Base-by-base conservation (phyloP, 768 basidiomycete genomes). In the Collybia sp. region DNA sequence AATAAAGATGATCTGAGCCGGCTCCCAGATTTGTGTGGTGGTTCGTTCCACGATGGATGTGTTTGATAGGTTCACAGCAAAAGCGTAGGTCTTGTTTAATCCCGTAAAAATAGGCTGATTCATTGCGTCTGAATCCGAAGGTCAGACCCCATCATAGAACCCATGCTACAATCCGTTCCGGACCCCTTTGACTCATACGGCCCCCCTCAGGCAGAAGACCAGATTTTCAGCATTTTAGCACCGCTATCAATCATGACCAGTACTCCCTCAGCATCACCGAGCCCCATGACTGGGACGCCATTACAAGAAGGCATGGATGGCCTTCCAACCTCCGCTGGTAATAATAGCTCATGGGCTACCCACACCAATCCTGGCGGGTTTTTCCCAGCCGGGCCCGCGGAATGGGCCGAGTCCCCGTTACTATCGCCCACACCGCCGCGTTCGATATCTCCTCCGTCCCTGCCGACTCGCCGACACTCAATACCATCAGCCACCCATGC, bases 161-260 rank as follows among this genome's bases (percentile, higher is more conserved):
- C 87, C 1, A 87, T 97, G 82, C 71, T 97, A 2, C 85, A 91
- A 63, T 79, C 86, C 6, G 77, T 94, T 40, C 93, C 93, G 15
- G 93, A 96, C 61, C 90, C 93, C 30, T 95, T 95, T 52, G 93
- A 95, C 53, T 79, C 90, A 0, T 95, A 95, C 57, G 91, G 90
- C 3, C 88, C 88, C 16, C 85, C 87, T 2, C 88, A 86, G 55
- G 74, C 88, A 35, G 89, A 93, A 62, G 86, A 93, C 56, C 85
- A 92, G 59, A 93, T 96, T 53, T 95, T 95, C 68, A 90, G 83
- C 59, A 94, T 96, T 49, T 76, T 97, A 1, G 83, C 91, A 5
- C 93, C 94, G 2, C 72, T 92, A 30, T 86, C 87, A 30, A 82
- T 90, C 48, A 83, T 85, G 70, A 77, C 79, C 34, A 66, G 54